A percentile compares a stretch with the other conserved stretches of the same genome.
Evolutionary conservation across 768 basidiomycete genomes (phyloP).

Genomic region (Lactarius sp.): DNA sequence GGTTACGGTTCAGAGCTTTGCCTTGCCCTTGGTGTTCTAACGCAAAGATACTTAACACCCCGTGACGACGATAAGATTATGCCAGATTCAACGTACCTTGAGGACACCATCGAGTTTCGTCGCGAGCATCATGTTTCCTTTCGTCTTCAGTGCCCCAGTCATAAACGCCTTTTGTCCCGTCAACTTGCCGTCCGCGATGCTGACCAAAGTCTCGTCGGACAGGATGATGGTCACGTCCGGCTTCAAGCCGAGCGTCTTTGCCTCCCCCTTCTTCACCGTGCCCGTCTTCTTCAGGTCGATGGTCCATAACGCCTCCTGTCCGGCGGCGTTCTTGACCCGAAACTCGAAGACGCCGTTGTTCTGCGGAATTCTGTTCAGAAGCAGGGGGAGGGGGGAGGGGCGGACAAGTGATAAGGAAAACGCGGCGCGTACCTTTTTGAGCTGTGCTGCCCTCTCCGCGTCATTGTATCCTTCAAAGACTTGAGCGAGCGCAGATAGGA

Average conservation of each 20-base stretch:
- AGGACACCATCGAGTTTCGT: slow-evolving; percentile 85
- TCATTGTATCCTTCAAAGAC: slow-evolving; percentile 53
- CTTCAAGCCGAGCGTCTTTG: slow-evolving; percentile 51
- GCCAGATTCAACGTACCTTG: slow-evolving; percentile 46
- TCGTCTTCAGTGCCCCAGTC: slow-evolving; percentile 90
- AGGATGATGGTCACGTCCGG: slow-evolving; percentile 79
- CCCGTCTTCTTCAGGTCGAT: slow-evolving; percentile 90
- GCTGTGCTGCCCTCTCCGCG: slow-evolving; percentile 57
- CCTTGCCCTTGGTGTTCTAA: slow-evolving; percentile 20
- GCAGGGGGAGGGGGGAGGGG: neutral
- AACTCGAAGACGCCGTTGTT: slow-evolving; percentile 88
- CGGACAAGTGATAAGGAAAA: neutral
- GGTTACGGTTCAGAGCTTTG: slow-evolving; percentile 18
- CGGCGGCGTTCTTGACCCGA: slow-evolving; percentile 65
- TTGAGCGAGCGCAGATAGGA: slow-evolving; percentile 48
- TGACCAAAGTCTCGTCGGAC: slow-evolving; percentile 67
- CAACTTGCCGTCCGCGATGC: slow-evolving; percentile 72
- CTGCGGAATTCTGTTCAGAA: slow-evolving; percentile 29
- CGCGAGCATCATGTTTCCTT: slow-evolving; percentile 90
- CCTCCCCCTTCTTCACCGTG: slow-evolving; percentile 62
- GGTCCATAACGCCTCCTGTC: slow-evolving; percentile 76
- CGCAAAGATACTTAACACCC: neutral
- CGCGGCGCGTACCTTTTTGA: slow-evolving; percentile 59
- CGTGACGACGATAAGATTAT: neutral
- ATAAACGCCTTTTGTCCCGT: slow-evolving; percentile 96